phyloP scores from a whole-genome alignment of 1,284 basidiomycete species.

The Ustilago sp. region DNA sequence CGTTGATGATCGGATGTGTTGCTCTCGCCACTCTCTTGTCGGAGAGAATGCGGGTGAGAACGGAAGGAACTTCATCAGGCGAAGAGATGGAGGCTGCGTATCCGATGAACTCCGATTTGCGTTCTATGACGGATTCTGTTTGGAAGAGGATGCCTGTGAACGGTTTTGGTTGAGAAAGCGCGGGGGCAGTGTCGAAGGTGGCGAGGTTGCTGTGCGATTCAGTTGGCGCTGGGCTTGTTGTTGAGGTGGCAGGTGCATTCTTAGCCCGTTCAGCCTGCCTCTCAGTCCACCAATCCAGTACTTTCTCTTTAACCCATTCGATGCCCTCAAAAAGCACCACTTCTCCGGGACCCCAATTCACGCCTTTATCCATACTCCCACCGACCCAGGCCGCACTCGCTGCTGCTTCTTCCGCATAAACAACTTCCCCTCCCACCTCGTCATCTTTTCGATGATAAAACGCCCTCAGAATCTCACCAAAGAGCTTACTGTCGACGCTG shows the following conservation, averaged over 20 bases:
- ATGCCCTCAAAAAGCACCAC: slow-evolving; percentile 68
- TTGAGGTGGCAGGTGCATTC: neutral
- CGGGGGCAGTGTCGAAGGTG: neutral
- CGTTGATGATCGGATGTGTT: slow-evolving; percentile 67
- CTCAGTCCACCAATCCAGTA: slow-evolving; percentile 56
- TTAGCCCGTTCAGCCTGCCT: slow-evolving; percentile 20
- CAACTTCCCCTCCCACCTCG: neutral
- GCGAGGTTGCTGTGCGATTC: neutral
- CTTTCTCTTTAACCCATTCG: slow-evolving; percentile 64
- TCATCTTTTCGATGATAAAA: slow-evolving; percentile 52
- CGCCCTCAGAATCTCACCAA: slow-evolving; percentile 61
- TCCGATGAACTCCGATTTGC: slow-evolving; percentile 69
- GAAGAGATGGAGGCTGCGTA: slow-evolving; percentile 59
- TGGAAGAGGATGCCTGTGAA: slow-evolving; percentile 41
- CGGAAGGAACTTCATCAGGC: slow-evolving; percentile 59
- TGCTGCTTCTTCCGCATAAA: slow-evolving; percentile 20
- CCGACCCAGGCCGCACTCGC: slow-evolving; percentile 16
- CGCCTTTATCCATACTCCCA: slow-evolving; percentile 28
- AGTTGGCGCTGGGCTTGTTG: neutral
- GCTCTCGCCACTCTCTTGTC: slow-evolving; percentile 64
- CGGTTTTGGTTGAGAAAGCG: neutral
- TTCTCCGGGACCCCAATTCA: slow-evolving; percentile 56
- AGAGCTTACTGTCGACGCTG: slow-evolving; percentile 61
- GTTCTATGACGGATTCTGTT: slow-evolving; percentile 63
- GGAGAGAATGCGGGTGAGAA: slow-evolving; percentile 54